These are phyloP conservation scores for Zea luxurians DNA, from an alignment of 176 grass and related monocot species.

Conservation along the genomic window DNA sequence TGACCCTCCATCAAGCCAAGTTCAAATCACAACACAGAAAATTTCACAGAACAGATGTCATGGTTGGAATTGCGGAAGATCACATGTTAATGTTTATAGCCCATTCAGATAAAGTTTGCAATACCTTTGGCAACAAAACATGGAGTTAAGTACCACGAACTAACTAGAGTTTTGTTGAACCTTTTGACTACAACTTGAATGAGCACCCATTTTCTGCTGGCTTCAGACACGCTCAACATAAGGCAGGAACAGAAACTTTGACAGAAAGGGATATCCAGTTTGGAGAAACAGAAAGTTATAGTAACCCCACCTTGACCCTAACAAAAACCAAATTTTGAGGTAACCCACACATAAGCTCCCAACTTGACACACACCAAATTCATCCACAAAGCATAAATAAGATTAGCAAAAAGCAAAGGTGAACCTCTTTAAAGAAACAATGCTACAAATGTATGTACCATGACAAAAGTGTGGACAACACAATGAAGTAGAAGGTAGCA, in stretches of 20 bases:
- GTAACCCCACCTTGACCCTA: neutral
- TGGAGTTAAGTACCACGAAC: neutral
- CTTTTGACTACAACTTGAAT: neutral
- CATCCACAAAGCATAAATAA: neutral
- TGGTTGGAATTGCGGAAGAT: neutral
- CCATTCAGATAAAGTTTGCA: neutral
- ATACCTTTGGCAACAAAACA: neutral
- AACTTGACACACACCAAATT: neutral
- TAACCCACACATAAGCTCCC: neutral
- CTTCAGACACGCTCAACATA: neutral
- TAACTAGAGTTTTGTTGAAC: neutral
- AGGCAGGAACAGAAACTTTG: neutral
- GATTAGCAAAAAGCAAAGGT: neutral
- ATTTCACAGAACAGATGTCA: conserved; percentile 5
- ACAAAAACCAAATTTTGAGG: neutral
- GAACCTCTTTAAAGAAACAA: no score
- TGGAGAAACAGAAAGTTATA: neutral
- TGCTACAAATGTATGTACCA: no score
- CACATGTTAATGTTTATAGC: neutral
- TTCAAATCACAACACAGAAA: neutral
- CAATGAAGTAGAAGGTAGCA: no score
- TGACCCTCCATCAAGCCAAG: neutral
- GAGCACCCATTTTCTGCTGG: neutral
- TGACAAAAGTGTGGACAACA: no score
- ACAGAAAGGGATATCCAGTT: neutral